Base-by-base conservation (phyloP, 495 filamentous ascomycete genomes). In the Neurospora hispaniola region DNA sequence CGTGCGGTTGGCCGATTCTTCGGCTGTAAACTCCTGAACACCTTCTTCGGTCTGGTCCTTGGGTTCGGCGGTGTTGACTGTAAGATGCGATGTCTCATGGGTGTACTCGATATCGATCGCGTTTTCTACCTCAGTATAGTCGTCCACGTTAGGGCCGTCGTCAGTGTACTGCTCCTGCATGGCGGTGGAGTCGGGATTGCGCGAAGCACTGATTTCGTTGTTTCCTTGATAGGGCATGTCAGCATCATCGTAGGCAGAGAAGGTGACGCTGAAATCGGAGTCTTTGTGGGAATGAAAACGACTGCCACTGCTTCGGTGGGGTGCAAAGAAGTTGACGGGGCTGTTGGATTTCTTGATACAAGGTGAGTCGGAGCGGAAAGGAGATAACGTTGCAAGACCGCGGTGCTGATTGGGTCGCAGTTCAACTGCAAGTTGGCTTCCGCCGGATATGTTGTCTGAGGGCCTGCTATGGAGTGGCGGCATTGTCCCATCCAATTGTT, bases 1-100 rank as follows among this genome's bases (percentile, higher is more conserved):
- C 14, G 82, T 83, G 39, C 79, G 76, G 27, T 71, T 71, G 42
- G 78, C 39, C 9, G 71, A 48, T 69, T 73, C 76, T 69, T 70
- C 68, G 20, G 42, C 59, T 8, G 68, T 48, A 38, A 69, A 41
- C 40, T 8, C 59, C 70, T 42, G 38, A 16, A 40, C 27, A 42
- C 27, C 71, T 8, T 31, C 38, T 44, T 71, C 59, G 18, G 23
- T 16, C 31, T 69, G 69, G 62, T 74, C 59, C 62, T 70, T 71
- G 11, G 74, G 73, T 18, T 74, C 75, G 70, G 72, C 39, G n/a
- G 73, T 38, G 69, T 72, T 54, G n/a, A 39, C 42, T 7, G 31
- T 46, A 20, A 73, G 68, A 62, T 68, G 39, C 16, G 72, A 42
- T 69, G 73, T 69, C 42, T 76, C 43, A 16, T n/a, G 69, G 2